These are phyloP conservation scores for Paralagenidium karlingii DNA, from an alignment of 352 stramenopile genomes.

Conservation along the genomic window DNA sequence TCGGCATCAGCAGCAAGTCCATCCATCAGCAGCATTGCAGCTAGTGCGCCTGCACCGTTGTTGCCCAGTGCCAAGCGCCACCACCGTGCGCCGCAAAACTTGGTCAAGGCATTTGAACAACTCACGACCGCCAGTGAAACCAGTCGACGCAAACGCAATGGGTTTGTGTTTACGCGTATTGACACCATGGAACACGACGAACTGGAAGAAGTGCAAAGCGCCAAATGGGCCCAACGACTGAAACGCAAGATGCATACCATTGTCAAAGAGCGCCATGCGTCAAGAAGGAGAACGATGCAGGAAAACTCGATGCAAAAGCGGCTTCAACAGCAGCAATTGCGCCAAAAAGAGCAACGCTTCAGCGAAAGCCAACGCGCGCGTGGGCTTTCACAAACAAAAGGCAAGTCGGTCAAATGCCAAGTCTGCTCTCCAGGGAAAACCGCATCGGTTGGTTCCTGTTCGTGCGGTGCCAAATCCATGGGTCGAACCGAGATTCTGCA, in stretches of 20 bases:
- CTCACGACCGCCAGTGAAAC: neutral
- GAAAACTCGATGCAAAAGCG: constrained; percentile 6
- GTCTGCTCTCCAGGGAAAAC: neutral
- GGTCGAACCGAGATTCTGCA: constrained; percentile 34
- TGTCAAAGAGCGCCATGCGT: constrained; percentile 3
- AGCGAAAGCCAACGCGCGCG: constrained; percentile 36
- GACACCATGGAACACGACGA: constrained; percentile 61
- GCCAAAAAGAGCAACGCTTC: constrained; percentile 32
- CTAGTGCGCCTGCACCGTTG: constrained; percentile 44
- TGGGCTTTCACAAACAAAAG: constrained; percentile 9
- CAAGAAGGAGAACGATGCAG: constrained; percentile 10
- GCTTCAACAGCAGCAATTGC: constrained; percentile 41
- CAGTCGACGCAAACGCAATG: too few relatives aligned
- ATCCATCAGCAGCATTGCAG: too few relatives aligned
- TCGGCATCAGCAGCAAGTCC: too few relatives aligned
- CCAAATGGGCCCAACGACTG: constrained; percentile 49
- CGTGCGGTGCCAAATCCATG: neutral
- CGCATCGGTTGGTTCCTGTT: neutral
- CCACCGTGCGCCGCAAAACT: neutral
- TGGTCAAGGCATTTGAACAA: neutral
- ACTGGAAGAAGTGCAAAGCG: constrained; percentile 10
- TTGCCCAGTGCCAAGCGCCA: constrained; percentile 42
- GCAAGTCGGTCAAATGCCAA: constrained; percentile 1
- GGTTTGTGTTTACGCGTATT: constrained; percentile 75
- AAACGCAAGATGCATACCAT: constrained; percentile 54